phyloP scores from a whole-genome alignment of 129 eudicot genomes.

The Tagetes patula region DNA sequence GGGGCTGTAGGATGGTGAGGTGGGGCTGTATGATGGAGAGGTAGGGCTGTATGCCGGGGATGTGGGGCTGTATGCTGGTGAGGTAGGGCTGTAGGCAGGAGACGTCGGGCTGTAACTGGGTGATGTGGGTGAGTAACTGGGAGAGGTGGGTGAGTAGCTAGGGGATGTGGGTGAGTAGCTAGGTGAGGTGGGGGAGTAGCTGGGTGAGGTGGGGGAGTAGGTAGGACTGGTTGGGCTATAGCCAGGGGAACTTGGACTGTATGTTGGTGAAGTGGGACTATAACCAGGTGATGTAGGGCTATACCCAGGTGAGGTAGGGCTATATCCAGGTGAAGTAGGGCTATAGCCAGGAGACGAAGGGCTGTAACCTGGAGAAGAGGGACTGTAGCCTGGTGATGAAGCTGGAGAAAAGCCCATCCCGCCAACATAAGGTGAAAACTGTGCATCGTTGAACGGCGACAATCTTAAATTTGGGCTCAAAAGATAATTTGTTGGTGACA shows the following conservation, averaged over 20 bases:
- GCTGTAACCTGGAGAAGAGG: slow-evolving; percentile 76
- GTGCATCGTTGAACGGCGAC: slow-evolving; percentile 81
- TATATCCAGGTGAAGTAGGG: slow-evolving; percentile 76
- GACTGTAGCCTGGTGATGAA: slow-evolving; percentile 80
- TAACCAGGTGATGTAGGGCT: slow-evolving; percentile 91
- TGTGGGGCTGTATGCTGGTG: slow-evolving; percentile 84
- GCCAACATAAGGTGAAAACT: slow-evolving; percentile 85
- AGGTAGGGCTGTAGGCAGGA: slow-evolving; percentile 85
- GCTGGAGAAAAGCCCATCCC: slow-evolving; percentile 95
- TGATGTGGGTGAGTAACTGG: slow-evolving; percentile 82
- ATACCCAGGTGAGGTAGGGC: slow-evolving; percentile 73
- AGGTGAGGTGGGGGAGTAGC: slow-evolving; percentile 62
- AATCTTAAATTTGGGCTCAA: slow-evolving; percentile 74
- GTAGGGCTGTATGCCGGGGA: slow-evolving; percentile 89
- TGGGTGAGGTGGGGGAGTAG: slow-evolving; percentile 68
- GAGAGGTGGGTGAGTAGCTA: slow-evolving; percentile 69
- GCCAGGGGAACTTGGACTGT: slow-evolving; percentile 76
- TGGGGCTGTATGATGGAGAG: slow-evolving; percentile 81
- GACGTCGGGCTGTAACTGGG: slow-evolving; percentile 88
- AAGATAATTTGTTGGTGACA: slow-evolving; percentile 87
- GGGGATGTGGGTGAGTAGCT: slow-evolving; percentile 72
- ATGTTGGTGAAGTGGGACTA: slow-evolving; percentile 87
- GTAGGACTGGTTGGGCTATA: slow-evolving; percentile 89
- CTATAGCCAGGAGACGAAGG: slow-evolving; percentile 82
- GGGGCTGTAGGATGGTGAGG: slow-evolving; percentile 80